Evolutionary conservation across 225 moss, liverwort and hornwort genomes (phyloP).

Genomic region (Pseudisothecium myosuroides): DNA sequence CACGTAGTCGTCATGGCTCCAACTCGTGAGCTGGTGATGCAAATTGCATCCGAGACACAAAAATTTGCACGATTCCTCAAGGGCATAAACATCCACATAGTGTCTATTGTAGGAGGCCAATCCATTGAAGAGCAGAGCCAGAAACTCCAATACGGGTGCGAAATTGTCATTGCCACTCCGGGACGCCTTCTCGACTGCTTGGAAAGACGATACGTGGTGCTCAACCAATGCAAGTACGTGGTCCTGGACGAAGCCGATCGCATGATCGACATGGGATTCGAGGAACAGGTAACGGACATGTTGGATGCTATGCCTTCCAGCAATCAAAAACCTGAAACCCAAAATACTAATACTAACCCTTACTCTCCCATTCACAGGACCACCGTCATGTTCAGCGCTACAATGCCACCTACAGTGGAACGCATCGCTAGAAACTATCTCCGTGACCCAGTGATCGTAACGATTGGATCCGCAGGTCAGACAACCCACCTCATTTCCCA

Average conservation of each 20-base stretch:
- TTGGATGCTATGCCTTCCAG: slow-evolving; percentile 68
- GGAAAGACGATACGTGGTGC: not conserved
- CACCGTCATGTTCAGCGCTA: slow-evolving; percentile 71
- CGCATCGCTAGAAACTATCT: slow-evolving; percentile 52
- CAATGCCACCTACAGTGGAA: slow-evolving; percentile 57
- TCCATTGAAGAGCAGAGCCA: not conserved
- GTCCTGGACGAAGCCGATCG: slow-evolving; percentile 61
- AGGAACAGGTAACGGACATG: slow-evolving; percentile 44
- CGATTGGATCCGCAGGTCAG: slow-evolving; percentile 35
- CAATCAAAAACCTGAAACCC: slow-evolving; percentile 41
- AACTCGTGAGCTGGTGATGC: not conserved
- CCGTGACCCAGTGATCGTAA: slow-evolving; percentile 43
- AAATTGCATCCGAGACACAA: not conserved
- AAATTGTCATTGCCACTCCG: not conserved
- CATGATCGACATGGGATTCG: slow-evolving; percentile 85
- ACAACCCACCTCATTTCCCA: slow-evolving; percentile 44
- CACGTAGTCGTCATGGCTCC: not conserved
- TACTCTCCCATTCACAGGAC: slow-evolving; percentile 4
- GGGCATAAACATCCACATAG: not conserved
- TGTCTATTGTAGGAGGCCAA: not conserved
- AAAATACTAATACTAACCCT: slow-evolving; percentile 26
- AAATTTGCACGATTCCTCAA: not conserved
- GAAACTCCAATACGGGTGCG: not conserved
- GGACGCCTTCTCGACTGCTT: not conserved
- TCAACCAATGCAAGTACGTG: slow-evolving; percentile 25